Base-by-base conservation (phyloP, 495 filamentous ascomycete species). In the Penicillium silybi region DNA sequence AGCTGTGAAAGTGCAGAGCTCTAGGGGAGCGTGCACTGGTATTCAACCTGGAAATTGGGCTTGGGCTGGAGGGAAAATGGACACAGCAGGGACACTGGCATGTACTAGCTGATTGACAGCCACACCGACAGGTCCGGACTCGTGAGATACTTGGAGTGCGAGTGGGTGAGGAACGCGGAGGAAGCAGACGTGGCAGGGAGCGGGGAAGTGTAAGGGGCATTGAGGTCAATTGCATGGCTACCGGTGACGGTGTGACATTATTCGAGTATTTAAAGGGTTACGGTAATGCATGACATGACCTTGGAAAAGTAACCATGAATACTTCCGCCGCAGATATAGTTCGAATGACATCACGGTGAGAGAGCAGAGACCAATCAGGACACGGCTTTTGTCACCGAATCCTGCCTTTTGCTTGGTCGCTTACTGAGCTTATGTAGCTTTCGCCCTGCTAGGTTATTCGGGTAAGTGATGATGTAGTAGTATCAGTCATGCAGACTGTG, bases 51-150 rank as follows among this genome's bases (percentile, higher is more conserved):
- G 22, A 29, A 41, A 38, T n/a, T 34, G 11, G 35, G n/a, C n/a
- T n/a, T n/a, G n/a, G n/a, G n/a, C n/a, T n/a, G n/a, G n/a, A n/a
- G n/a, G n/a, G n/a, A n/a, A 53, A 46, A 57, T 66, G 57, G 15
- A 49, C 34, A 43, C 60, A 63, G 47, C 61, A 65, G 18, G 58
- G 50, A 49, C 56, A 65, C 41, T 50, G 53, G 41, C 61, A 66
- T 38, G 13, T 34, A 13, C 17, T 26, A n/a, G 22, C 19, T 1
- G 4, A 7, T 2, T 56, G 60, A 53, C 59, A 63, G 34, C 57
- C 59, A 56, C 63, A 66, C n/a, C 54, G 53, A 59, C 56, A 63
- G 37, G 38, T 40, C 19, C 18, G 46, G 19, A 19, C 39, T 16
- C 7, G 41, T 46, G n/a, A 18, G 22, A 25, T 11, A n/a, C 9